Percentiles rank a stretch among this genome's conserved stretches.
Conservation (phyloP, 306 rosid species). For the Quillaja saponaria region DNA sequence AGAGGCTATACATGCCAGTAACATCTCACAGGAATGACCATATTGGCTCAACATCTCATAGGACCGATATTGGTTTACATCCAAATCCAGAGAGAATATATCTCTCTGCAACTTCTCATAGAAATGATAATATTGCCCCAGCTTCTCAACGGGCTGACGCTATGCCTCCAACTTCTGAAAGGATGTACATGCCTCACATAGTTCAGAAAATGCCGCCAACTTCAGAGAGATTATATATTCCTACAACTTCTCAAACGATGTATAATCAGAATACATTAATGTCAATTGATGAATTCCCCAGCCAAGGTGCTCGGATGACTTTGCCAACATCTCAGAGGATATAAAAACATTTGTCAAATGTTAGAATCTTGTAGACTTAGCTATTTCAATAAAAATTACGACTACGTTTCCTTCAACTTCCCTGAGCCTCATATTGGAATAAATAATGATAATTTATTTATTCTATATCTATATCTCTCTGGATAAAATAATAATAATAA, state of each 20-base stretch:
- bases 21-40: conserved; percentile 25
- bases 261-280: conserved; percentile 47
- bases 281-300: conserved; percentile 51
- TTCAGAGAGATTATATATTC: conserved; percentile 50
- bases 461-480: no score
- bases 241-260: conserved; percentile 47
- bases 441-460: no score
- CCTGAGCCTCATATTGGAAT: no score
- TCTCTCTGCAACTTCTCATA: conserved; percentile 42
- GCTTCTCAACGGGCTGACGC: conserved; percentile 42
- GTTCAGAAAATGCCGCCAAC: conserved; percentile 38
- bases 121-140: conserved; percentile 38
- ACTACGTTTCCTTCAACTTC: no score
- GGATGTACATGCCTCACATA: conserved; percentile 38
- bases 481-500: no score
- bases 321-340: conserved; percentile 46
- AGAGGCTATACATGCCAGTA: conserved; percentile 30
- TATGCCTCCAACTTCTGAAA: conserved; percentile 42
- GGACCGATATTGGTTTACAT: conserved; percentile 39
- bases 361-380: conserved; percentile 15
- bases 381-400: no score
- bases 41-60: conserved; percentile 40
- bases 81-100: conserved; percentile 44
- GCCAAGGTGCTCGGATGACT: conserved; percentile 48
- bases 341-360: conserved; percentile 17